Conservation (phyloP, 352 stramenopile species). For the Phytopythium ostracodes region DNA sequence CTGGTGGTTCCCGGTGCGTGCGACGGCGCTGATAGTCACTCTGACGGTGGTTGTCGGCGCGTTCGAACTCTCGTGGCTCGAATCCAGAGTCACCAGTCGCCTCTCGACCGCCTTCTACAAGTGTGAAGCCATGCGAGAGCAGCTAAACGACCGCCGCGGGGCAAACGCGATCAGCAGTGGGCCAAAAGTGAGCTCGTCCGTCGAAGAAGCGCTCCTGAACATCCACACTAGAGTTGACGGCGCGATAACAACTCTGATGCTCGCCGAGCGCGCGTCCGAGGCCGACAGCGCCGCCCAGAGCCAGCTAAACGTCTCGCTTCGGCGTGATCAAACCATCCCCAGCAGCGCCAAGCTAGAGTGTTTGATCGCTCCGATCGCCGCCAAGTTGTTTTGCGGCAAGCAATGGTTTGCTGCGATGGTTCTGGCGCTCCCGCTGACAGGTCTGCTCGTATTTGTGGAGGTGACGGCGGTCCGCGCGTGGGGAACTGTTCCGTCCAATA, state of each 20-base stretch:
- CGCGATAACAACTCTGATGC: neutral
- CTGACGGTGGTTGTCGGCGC: neutral
- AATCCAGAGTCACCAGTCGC: neutral
- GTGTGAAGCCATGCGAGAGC: neutral
- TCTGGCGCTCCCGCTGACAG: neutral
- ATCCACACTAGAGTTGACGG: neutral
- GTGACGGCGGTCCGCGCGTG: neutral
- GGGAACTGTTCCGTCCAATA: neutral
- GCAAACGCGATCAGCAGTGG: neutral
- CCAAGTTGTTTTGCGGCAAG: neutral
- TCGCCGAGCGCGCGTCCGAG: slow-evolving; percentile 5
- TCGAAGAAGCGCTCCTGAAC: slow-evolving; percentile 6
- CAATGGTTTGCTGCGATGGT: neutral
- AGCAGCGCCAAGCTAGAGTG: neutral
- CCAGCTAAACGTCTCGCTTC: neutral
- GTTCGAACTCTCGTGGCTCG: slow-evolving; percentile 5
- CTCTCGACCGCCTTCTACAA: neutral
- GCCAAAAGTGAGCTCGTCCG: neutral
- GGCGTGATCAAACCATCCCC: neutral
- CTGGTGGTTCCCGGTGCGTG: slow-evolving; percentile 3
- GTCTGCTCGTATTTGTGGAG: neutral
- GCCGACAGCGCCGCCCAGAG: neutral
- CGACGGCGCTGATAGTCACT: slow-evolving; percentile 3
- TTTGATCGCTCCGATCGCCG: neutral
- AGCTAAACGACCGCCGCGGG: neutral